phyloP scores from a whole-genome alignment of 2,329 filamentous ascomycete species.

The Trichoderma endophyticum region DNA sequence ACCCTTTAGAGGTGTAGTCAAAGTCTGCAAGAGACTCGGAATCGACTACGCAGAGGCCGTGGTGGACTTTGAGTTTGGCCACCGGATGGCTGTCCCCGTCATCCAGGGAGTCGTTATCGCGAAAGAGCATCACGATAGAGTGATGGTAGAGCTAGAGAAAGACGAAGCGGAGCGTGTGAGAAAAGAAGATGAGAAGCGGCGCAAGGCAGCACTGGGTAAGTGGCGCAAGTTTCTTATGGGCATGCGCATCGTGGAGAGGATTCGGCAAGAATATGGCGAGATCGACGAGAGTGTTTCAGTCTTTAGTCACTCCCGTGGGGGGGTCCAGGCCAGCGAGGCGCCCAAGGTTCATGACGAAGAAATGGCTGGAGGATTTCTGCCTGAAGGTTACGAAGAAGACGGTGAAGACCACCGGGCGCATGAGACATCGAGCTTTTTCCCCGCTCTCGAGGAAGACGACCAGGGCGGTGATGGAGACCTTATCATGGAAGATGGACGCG shows the following conservation, averaged over 20 bases:
- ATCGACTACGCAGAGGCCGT: constrained; percentile 94
- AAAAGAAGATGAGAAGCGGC: constrained; percentile 80
- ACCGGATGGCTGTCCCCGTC: constrained; percentile 88
- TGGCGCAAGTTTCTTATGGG: constrained; percentile 91
- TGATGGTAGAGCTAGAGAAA: constrained; percentile 75
- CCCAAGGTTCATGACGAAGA: constrained; percentile 42
- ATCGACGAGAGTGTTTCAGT: constrained; percentile 51
- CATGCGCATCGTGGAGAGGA: constrained; percentile 73
- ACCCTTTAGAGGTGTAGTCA: constrained; percentile 70
- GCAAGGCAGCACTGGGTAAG: constrained; percentile 66
- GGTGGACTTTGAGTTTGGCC: constrained; percentile 93
- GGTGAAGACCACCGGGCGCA: constrained; percentile 31
- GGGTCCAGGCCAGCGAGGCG: constrained; percentile 18
- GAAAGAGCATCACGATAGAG: constrained; percentile 68
- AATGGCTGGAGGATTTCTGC: constrained; percentile 60
- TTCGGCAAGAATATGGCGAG: constrained; percentile 72
- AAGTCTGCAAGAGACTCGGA: constrained; percentile 76
- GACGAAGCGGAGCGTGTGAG: constrained; percentile 71
- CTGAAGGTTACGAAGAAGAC: constrained; percentile 51
- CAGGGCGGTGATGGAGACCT: constrained; percentile 33
- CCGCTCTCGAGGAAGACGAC: constrained; percentile 42
- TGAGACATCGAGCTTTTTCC: constrained; percentile 47
- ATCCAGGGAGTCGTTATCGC: constrained; percentile 89
- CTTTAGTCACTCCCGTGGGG: constrained; percentile 47
- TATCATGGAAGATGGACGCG: constrained; percentile 33